A percentile compares a stretch with the other conserved stretches of the same genome.
Evolutionary conservation across 2,329 filamentous ascomycete species (phyloP).

Genomic region (Nothophoma quercina): DNA sequence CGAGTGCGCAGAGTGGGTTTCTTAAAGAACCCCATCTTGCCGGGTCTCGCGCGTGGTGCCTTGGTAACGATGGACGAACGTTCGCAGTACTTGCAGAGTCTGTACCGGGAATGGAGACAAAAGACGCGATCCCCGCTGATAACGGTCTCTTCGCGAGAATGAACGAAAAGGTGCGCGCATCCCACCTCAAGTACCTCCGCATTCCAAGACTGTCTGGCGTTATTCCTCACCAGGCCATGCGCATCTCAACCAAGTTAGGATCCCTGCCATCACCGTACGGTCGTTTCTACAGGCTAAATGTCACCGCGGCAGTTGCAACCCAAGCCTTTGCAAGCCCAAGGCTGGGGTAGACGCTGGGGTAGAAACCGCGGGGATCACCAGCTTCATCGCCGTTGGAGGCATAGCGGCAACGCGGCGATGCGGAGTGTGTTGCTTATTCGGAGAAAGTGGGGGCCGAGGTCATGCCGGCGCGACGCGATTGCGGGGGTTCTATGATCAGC

Average conservation of each 20-base stretch:
- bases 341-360: constrained; percentile 32
- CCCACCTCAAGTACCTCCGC: constrained; percentile 20
- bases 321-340: constrained; percentile 24
- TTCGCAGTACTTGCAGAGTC: background rate
- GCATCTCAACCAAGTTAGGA: constrained; percentile 15
- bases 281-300: constrained; percentile 16
- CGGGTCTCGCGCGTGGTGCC: background rate
- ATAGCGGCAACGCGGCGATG: background rate
- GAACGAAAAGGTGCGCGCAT: background rate
- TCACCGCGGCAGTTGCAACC: constrained; percentile 23
- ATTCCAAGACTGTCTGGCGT: constrained; percentile 10
- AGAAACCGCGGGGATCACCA: constrained; percentile 25
- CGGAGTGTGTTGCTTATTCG: constrained; percentile 7
- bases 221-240: constrained; percentile 12
- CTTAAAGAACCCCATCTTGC: constrained; percentile 43
- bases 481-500: background rate
- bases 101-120: background rate
- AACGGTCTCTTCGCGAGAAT: background rate
- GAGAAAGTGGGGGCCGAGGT: constrained; percentile 27
- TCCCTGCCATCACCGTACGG: constrained; percentile 4
- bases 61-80: background rate
- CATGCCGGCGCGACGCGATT: constrained; percentile 3
- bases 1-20: constrained; percentile 39
- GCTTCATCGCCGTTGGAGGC: constrained; percentile 14
- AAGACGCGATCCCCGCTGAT: background rate